Base-by-base conservation (phyloP, 2,329 filamentous ascomycete genomes). In the Trichoderma pleuroti region DNA sequence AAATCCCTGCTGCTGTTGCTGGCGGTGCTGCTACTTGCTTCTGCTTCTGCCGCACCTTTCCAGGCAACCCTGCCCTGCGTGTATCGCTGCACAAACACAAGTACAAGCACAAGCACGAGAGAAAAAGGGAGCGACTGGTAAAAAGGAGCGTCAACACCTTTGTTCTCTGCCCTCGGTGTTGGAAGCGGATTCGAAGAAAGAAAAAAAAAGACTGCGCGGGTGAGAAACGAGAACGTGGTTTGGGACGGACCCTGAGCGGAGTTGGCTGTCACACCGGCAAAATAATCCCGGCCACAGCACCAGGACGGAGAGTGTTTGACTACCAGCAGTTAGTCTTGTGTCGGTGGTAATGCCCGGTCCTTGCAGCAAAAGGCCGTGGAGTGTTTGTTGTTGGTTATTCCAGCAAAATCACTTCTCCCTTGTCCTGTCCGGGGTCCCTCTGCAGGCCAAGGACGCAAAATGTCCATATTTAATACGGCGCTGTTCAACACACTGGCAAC, bases 91-190 rank as follows among this genome's bases (percentile, higher is more conserved):
- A 60, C 65, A 68, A 34, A 32, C n/a, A 54, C 62, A 59, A 30
- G 52, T 18, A 57, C 18, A 21, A 57, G 14, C n/a, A 54, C 62
- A 59, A 30, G 52, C 24, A 57, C 18, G 16, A 57, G 14, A 11
- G 18, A 5, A 46, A 46, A 68, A 60, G 65, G 28, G 56, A 68
- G 28, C 11, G 65, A 36, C 65, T 49, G 54, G 46, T 32, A 3
- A 60, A 60, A 68, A 68, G 52, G 65, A 68, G 54, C 65, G 65
- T 68, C 65, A 59, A 68, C 26, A 49, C 56, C 32, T 34, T 59
- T 59, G 32, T 4, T 28, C 1, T n/a, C 26, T 16, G 28, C 21
- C 30, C 36, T 36, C 54, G 24, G 56, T 39, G 54, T 42, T 59
- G 65, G 52, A 34, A 18, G 36, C n/a, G n/a, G 39, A 46, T 46